Evolutionary conservation across 495 filamentous ascomycete genomes (phyloP).

Genomic region (Hamigera avellanea): DNA sequence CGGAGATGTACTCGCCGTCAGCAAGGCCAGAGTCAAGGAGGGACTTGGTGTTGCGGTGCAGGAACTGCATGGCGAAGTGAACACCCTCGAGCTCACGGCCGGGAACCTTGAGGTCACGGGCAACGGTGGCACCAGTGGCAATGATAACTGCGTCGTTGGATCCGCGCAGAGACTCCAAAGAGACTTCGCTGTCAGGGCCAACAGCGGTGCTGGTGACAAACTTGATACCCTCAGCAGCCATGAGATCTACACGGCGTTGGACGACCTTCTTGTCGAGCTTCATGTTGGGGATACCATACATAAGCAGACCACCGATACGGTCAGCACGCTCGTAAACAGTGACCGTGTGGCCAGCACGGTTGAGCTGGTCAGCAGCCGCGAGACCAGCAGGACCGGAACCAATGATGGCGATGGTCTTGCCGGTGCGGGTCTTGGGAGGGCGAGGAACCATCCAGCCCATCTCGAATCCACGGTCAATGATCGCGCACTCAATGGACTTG

Average conservation of each 20-base stretch:
- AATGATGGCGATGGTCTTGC: constrained; percentile 86
- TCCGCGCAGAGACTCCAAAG: constrained; percentile 63
- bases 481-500: constrained; percentile 98
- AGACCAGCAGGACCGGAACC: constrained; percentile 92
- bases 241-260: constrained; percentile 90
- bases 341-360: constrained; percentile 81
- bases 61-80: constrained; percentile 97
- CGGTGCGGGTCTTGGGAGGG: constrained; percentile 69
- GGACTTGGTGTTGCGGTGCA: constrained; percentile 98
- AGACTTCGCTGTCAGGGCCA: constrained; percentile 62
- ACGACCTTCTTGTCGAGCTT: constrained; percentile 99
- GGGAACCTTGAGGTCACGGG: constrained; percentile 88
- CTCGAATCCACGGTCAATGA: constrained; percentile 98
- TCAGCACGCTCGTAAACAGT: constrained; percentile 96
- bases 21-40: constrained; percentile 84
- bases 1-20: constrained; percentile 87
- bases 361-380: constrained; percentile 88
- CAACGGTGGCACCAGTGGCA: constrained; percentile 93
- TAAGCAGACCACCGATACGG: constrained; percentile 85
- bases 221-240: constrained; percentile 81
- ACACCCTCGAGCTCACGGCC: constrained; percentile 87
- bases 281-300: constrained; percentile 99
- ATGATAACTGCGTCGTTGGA: constrained; percentile 82
- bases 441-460: constrained; percentile 97
- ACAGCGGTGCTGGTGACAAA: constrained; percentile 70